Conservation (phyloP, 2,329 filamentous ascomycete genomes). For the Fusarium goolgardi region DNA sequence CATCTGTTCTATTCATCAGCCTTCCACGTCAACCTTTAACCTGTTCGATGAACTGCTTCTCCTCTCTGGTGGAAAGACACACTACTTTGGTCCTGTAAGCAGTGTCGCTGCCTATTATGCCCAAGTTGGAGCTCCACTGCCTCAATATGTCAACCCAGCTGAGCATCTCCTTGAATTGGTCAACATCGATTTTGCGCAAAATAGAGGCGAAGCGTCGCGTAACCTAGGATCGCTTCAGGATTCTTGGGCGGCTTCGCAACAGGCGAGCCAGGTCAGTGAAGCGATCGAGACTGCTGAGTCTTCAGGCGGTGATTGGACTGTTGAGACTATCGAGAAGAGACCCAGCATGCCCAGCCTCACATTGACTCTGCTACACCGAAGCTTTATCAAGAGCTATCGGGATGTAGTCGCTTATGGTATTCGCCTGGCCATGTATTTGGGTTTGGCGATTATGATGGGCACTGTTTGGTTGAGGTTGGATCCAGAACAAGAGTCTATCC, state of each 20-base stretch:
- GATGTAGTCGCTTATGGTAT: constrained; percentile 88
- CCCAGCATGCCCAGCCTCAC: constrained; percentile 64
- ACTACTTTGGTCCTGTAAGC: constrained; percentile 76
- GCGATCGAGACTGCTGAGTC: constrained; percentile 48
- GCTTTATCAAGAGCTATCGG: constrained; percentile 85
- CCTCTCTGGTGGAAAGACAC: constrained; percentile 75
- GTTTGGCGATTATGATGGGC: constrained; percentile 86
- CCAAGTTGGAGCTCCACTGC: constrained; percentile 69
- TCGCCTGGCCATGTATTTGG: constrained; percentile 80
- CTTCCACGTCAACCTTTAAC: constrained; percentile 81
- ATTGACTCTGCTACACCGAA: constrained; percentile 77
- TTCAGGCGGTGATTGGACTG: constrained; percentile 40
- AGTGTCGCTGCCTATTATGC: constrained; percentile 73
- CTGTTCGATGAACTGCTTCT: constrained; percentile 84
- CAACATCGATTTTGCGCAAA: constrained; percentile 77
- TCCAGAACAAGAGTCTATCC: constrained; percentile 77
- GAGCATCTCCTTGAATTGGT: constrained; percentile 83
- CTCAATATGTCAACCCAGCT: constrained; percentile 79
- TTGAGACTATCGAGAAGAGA: constrained; percentile 43
- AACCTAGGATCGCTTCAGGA: constrained; percentile 45
- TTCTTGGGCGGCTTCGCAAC: constrained; percentile 44
- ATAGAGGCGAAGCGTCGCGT: constrained; percentile 58
- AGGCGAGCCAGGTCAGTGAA: constrained; percentile 34
- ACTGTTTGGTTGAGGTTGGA: constrained; percentile 84
- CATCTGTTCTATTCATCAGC: constrained; percentile 87